These are phyloP conservation scores for Lachnellula arida DNA, from an alignment of 2,329 filamentous ascomycete species.

Conservation along the genomic window DNA sequence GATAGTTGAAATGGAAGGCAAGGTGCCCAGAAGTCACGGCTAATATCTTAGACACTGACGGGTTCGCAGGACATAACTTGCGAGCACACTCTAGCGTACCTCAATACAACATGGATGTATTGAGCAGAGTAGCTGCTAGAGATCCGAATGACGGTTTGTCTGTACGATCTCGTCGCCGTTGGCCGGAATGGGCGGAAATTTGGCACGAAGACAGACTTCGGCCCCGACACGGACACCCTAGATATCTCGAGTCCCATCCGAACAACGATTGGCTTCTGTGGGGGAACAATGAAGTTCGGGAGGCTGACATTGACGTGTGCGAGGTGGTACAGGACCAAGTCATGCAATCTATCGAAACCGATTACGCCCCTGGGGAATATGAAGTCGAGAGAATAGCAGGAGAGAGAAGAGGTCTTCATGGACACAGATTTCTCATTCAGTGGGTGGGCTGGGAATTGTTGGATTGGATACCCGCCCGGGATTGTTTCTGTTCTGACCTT, in stretches of 20 bases:
- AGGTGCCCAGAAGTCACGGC: no score
- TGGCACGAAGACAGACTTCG: not conserved
- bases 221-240: not conserved
- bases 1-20: not conserved
- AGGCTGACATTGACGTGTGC: not conserved
- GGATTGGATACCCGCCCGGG: slow-evolving; percentile 5
- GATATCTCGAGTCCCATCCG: not conserved
- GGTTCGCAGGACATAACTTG: not conserved
- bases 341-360: not conserved
- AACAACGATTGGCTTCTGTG: not conserved
- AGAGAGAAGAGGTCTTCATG: not conserved
- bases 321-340: not conserved
- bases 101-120: not conserved
- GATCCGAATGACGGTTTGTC: not conserved
- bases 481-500: slow-evolving; percentile 7
- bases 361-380: not conserved
- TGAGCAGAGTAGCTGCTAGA: not conserved
- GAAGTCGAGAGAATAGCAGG: slow-evolving; percentile 4
- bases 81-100: not conserved
- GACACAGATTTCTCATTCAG: slow-evolving; percentile 4
- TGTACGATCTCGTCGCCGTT: not conserved
- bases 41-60: no score
- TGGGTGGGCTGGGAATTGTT: slow-evolving; percentile 5
- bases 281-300: not conserved
- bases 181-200: not conserved